These are phyloP conservation scores for Hagleromyces aurorensis DNA, from an alignment of 805 yeast species.

Conservation along the genomic window DNA sequence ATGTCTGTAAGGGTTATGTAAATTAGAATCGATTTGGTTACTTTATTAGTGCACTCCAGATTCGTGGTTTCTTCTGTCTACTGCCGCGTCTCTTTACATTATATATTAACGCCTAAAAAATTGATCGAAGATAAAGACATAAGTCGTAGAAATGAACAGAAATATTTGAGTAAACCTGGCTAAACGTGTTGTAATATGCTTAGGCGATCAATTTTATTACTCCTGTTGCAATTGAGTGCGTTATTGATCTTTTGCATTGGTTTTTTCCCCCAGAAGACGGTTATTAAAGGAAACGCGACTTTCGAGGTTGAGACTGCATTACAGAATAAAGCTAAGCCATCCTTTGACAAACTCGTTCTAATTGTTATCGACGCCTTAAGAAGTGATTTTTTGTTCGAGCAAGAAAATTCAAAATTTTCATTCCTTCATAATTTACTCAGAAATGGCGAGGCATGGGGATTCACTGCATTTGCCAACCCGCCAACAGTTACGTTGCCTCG, in stretches of 20 bases:
- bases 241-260: constrained; percentile 65
- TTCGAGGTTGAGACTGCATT: constrained; percentile 28
- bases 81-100: too few relatives aligned
- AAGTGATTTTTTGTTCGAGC: constrained; percentile 69
- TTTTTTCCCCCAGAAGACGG: constrained; percentile 85
- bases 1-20: too few relatives aligned
- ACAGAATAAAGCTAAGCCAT: constrained; percentile 27
- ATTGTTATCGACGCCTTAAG: constrained; percentile 93
- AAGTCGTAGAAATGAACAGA: too few relatives aligned
- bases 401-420: constrained; percentile 54
- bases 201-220: constrained; percentile 6
- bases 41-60: too few relatives aligned
- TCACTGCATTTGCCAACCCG: constrained; percentile 86
- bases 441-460: constrained; percentile 70
- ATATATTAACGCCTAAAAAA: too few relatives aligned
- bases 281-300: constrained; percentile 52
- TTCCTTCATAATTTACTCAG: constrained; percentile 59
- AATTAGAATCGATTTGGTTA: too few relatives aligned
- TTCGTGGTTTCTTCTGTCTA: too few relatives aligned
- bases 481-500: constrained; percentile 97
- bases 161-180: too few relatives aligned
- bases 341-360: constrained; percentile 59
- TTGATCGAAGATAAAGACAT: too few relatives aligned
- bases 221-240: constrained; percentile 41
- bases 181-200: too few relatives aligned